These are phyloP conservation scores for Aspergillus piperis DNA, from an alignment of 2,329 filamentous ascomycete genomes.

Conservation along the genomic window DNA sequence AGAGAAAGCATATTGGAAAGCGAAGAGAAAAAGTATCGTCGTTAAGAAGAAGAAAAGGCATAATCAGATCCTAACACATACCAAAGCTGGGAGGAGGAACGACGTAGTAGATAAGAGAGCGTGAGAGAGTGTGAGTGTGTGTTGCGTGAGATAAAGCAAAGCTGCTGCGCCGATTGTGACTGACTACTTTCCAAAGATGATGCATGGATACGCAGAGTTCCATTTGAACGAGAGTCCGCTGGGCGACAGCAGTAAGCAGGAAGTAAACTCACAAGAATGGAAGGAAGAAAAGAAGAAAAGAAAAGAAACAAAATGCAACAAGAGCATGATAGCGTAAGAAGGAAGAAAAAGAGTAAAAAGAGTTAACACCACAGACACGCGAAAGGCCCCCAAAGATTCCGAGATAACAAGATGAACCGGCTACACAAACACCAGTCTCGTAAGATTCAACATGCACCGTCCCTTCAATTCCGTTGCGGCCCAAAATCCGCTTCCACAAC, in stretches of 20 bases:
- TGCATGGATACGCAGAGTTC: conserved; percentile 15
- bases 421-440: conserved; percentile 42
- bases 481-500: conserved; percentile 65
- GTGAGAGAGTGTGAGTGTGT: conserved; percentile 29
- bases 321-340: conserved; percentile 13
- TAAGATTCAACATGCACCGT: conserved; percentile 40
- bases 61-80: conserved; percentile 11
- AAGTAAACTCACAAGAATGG: conserved; percentile 18
- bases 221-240: conserved; percentile 15
- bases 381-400: conserved; percentile 41
- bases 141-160: conserved; percentile 16
- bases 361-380: conserved; percentile 31
- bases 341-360: conserved; percentile 21
- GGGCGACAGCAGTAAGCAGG: conserved; percentile 23
- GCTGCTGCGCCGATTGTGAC: conserved; percentile 25
- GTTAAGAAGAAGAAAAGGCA: conserved; percentile 5
- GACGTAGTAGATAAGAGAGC: conserved; percentile 24
- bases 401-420: conserved; percentile 41
- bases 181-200: conserved; percentile 32
- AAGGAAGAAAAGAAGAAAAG: conserved; percentile 22
- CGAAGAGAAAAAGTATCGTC: neutral
- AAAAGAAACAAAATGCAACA: conserved; percentile 22
- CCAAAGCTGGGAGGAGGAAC: conserved; percentile 2
- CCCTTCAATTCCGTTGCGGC: conserved; percentile 44
- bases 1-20: neutral